These are phyloP conservation scores for Colletotrichum sp. DNA, from an alignment of 2,329 filamentous ascomycete species.

Conservation along the genomic window DNA sequence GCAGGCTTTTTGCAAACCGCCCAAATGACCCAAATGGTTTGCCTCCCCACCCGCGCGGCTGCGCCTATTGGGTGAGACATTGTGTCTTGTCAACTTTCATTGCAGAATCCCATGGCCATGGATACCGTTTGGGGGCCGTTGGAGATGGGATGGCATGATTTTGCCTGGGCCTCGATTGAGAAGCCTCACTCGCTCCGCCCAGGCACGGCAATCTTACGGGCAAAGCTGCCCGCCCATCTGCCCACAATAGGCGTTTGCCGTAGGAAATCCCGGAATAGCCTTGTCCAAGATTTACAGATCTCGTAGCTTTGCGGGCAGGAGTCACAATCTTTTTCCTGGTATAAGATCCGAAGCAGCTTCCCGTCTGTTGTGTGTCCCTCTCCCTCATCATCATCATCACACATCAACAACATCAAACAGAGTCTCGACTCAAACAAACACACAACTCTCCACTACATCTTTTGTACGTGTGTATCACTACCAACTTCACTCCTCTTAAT, in stretches of 20 bases:
- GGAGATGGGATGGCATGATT: slow-evolving; percentile 21
- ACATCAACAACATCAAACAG: slow-evolving; percentile 7
- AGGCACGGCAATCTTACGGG: slow-evolving; percentile 23
- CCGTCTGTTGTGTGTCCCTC: slow-evolving; percentile 2
- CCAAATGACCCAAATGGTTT: neutral
- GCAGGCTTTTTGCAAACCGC: neutral
- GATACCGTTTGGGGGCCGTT: neutral
- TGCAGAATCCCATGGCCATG: slow-evolving; percentile 8
- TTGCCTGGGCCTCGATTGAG: neutral
- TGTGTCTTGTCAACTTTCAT: neutral
- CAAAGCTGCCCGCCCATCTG: slow-evolving; percentile 18
- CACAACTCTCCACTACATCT: slow-evolving; percentile 7
- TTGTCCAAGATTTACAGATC: slow-evolving; percentile 11
- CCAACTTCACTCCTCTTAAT: slow-evolving; percentile 2
- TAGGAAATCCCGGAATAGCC: slow-evolving; percentile 7
- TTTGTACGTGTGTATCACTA: slow-evolving; percentile 9
- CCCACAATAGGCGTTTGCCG: slow-evolving; percentile 22
- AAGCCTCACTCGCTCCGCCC: slow-evolving; percentile 13
- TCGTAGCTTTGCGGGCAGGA: neutral
- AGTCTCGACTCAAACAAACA: slow-evolving; percentile 18
- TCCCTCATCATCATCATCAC: slow-evolving; percentile 18
- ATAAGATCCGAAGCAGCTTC: slow-evolving; percentile 22
- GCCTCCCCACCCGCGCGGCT: neutral
- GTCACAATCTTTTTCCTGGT: neutral
- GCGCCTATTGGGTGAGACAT: slow-evolving; percentile 16